A percentile compares a stretch with the other conserved stretches of the same genome.
Conservation (phyloP, 1,284 basidiomycete species). For the Hemileccinum hortonii region DNA sequence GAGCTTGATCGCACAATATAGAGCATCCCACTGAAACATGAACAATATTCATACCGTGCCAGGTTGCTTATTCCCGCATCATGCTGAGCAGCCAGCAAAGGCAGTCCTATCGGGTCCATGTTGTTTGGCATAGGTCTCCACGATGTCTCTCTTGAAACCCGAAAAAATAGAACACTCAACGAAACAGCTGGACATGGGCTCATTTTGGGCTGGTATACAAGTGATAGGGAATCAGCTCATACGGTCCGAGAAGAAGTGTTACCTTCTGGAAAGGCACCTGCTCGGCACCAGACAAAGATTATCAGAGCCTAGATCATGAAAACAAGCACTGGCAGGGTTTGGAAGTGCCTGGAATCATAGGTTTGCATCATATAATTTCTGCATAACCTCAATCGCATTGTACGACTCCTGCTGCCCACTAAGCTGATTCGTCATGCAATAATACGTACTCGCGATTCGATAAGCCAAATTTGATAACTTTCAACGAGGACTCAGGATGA, state of each 20-base stretch:
- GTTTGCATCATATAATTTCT: not conserved
- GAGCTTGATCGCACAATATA: too few relatives aligned
- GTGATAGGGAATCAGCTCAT: constrained; percentile 2
- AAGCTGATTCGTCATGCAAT: constrained; percentile 75
- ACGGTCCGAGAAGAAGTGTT: constrained; percentile 1
- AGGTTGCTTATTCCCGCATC: too few relatives aligned
- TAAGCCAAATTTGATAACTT: constrained; percentile 90
- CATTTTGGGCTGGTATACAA: not conserved
- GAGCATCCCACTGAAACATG: too few relatives aligned
- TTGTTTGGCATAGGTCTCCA: too few relatives aligned
- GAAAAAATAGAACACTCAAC: too few relatives aligned
- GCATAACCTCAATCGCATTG: not conserved
- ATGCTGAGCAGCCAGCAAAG: too few relatives aligned
- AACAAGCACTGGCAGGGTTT: not conserved
- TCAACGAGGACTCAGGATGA: constrained; percentile 9
- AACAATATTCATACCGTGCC: too few relatives aligned
- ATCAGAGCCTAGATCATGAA: not conserved
- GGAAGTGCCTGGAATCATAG: not conserved
- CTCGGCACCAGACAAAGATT: not conserved
- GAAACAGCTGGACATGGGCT: not conserved
- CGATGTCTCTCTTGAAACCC: too few relatives aligned
- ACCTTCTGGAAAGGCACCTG: not conserved
- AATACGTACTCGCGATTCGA: constrained; percentile 88
- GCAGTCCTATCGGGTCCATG: too few relatives aligned
- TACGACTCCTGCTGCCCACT: constrained; percentile 10